Evolutionary conservation across 78 protist species (phyloP).

Genomic region (Monosiga brevicollis): DNA sequence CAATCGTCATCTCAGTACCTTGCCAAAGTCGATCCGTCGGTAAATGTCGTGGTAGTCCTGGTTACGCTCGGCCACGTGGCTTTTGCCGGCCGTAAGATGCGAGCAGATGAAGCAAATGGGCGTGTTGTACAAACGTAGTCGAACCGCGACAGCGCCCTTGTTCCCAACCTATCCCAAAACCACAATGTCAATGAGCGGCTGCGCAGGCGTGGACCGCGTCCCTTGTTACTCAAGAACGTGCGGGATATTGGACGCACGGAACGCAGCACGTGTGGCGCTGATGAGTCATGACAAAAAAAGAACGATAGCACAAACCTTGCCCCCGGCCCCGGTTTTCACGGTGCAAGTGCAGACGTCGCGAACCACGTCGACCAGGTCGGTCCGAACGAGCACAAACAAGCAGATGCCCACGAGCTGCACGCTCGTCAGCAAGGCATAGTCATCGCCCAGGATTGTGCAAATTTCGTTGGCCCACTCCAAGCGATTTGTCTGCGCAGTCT

Average conservation of each 20-base stretch:
- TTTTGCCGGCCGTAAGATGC: slow-evolving; percentile 89
- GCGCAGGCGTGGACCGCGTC: not conserved
- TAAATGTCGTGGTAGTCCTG: slow-evolving; percentile 62
- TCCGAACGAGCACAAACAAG: slow-evolving; percentile 13
- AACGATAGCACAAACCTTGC: not conserved
- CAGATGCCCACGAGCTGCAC: slow-evolving; percentile 35
- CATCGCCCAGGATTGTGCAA: no score
- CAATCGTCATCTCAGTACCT: slow-evolving; percentile 2
- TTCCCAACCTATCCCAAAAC: slow-evolving; percentile 8
- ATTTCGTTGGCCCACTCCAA: slow-evolving; percentile 46
- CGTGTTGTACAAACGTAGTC: slow-evolving; percentile 9
- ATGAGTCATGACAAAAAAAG: not conserved
- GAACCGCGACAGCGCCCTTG: slow-evolving; percentile 36
- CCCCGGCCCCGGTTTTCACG: slow-evolving; percentile 22
- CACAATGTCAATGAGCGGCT: not conserved
- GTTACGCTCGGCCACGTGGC: slow-evolving; percentile 58
- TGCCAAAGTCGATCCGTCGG: slow-evolving; percentile 6
- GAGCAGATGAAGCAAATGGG: slow-evolving; percentile 35
- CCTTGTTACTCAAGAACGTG: not conserved
- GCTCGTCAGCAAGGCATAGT: no score
- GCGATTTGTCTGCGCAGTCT: slow-evolving; percentile 27
- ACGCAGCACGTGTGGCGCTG: not conserved
- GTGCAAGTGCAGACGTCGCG: slow-evolving; percentile 13
- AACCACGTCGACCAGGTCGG: not conserved
- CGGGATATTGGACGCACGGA: not conserved